Conservation (phyloP, 495 filamentous ascomycete genomes). For the Cladorrhinum samala region DNA sequence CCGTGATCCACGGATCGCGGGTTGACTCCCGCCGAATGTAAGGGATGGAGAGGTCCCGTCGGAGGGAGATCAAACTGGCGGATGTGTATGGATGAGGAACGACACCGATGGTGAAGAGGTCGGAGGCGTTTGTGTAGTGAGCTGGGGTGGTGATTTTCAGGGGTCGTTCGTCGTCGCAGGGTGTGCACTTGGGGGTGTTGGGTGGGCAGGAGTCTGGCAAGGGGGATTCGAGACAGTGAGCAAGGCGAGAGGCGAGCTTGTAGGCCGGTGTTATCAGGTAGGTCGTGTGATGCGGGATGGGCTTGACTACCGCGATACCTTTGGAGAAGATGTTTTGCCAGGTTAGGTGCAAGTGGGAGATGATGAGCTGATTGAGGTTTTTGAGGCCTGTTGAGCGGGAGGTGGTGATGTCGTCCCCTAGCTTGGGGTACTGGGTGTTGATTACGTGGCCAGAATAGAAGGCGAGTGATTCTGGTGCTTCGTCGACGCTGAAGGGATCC, state of each 20-base stretch:
- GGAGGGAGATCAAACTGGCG: slow-evolving; percentile 47
- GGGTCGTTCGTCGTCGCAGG: slow-evolving; percentile 57
- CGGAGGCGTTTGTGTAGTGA: slow-evolving; percentile 54
- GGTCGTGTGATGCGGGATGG: slow-evolving; percentile 64
- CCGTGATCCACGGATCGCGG: slow-evolving; percentile 76
- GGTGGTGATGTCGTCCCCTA: slow-evolving; percentile 55
- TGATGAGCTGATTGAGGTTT: slow-evolving; percentile 67
- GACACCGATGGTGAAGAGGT: slow-evolving; percentile 71
- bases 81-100: slow-evolving; percentile 90
- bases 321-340: slow-evolving; percentile 71
- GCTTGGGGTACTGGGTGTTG: slow-evolving; percentile 54
- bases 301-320: slow-evolving; percentile 76
- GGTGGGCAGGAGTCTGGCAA: slow-evolving; percentile 78
- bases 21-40: slow-evolving; percentile 68
- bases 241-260: slow-evolving; percentile 64
- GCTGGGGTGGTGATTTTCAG: slow-evolving; percentile 52
- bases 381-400: slow-evolving; percentile 52
- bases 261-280: slow-evolving; percentile 63
- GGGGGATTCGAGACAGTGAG: slow-evolving; percentile 64
- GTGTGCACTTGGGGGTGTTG: slow-evolving; percentile 64
- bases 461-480: slow-evolving; percentile 60
- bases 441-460: slow-evolving; percentile 66
- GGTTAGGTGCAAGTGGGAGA: slow-evolving; percentile 76
- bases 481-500: slow-evolving; percentile 59
- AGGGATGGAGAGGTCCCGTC: slow-evolving; percentile 50